Percentiles rank a stretch among this genome's conserved stretches.
These are phyloP conservation scores for Pleurotus cornucopiae DNA, from an alignment of 768 basidiomycete genomes.

Conservation along the genomic window DNA sequence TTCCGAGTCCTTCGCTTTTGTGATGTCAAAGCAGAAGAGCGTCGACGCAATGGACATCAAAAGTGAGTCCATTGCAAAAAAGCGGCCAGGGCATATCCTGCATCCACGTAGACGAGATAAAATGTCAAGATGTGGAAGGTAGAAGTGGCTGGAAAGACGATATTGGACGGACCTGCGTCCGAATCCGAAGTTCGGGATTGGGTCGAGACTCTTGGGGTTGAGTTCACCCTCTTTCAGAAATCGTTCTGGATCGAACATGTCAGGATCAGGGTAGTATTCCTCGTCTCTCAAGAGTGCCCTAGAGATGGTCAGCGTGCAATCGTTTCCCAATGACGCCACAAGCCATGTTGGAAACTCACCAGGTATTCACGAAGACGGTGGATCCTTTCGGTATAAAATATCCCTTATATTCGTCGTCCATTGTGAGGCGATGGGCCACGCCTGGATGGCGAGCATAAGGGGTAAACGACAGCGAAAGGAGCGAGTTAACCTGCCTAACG, in stretches of 20 bases:
- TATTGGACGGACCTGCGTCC: conserved; percentile 29
- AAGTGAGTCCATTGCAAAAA: conserved; percentile 56
- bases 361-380: conserved; percentile 20
- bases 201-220: conserved; percentile 14
- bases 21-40: conserved; percentile 14
- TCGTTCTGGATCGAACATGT: conserved; percentile 30
- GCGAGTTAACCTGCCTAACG: conserved; percentile 9
- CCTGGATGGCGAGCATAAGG: conserved; percentile 8
- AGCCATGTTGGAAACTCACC: conserved; percentile 19
- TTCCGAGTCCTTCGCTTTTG: conserved; percentile 35
- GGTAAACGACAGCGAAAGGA: neutral
- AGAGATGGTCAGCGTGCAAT: no score
- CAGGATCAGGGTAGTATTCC: conserved; percentile 25
- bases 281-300: conserved; percentile 18
- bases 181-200: conserved; percentile 31
- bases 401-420: conserved; percentile 27
- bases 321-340: no score
- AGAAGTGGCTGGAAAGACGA: no score
- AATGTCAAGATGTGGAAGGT: neutral
- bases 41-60: conserved; percentile 14
- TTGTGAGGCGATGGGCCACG: conserved; percentile 10
- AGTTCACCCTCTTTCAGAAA: conserved; percentile 24
- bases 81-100: conserved; percentile 55
- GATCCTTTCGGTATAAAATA: conserved; percentile 15
- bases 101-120: conserved; percentile 12